Conservation (phyloP, 148 eudicot species). For the Persicaria tinctoria region DNA sequence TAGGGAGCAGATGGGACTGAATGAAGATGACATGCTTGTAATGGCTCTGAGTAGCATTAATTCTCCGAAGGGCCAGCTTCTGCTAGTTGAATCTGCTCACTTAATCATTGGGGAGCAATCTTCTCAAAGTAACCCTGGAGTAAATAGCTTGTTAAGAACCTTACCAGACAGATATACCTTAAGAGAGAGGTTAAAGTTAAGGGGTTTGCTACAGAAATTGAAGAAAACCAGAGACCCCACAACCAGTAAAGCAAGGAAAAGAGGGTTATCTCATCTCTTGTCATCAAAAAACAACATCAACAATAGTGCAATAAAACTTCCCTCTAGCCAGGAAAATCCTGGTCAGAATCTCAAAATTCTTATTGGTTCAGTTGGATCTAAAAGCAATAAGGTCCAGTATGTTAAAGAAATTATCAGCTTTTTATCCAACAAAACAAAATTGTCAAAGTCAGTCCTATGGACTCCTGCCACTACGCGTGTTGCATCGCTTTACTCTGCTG, state of each 20-base stretch:
- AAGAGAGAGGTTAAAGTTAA: conserved; percentile 33
- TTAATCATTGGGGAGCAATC: conserved; percentile 33
- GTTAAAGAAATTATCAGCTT: conserved; percentile 66
- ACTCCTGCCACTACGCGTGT: conserved; percentile 87
- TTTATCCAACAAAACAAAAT: conserved; percentile 46
- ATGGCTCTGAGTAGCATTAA: conserved; percentile 85
- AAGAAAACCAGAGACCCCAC: conserved; percentile 13
- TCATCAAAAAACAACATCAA: neutral
- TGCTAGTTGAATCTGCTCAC: conserved; percentile 81
- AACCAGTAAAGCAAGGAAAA: neutral
- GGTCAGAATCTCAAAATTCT: conserved; percentile 58
- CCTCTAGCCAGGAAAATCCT: conserved; percentile 24
- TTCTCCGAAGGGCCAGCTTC: conserved; percentile 87
- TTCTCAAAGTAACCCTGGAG: conserved; percentile 23
- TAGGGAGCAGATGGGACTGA: conserved; percentile 84
- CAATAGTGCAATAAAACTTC: neutral
- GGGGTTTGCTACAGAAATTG: conserved; percentile 31
- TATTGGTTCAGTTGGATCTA: conserved; percentile 95
- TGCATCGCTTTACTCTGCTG: conserved; percentile 92
- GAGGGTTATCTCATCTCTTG: neutral
- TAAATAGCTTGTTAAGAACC: conserved; percentile 13
- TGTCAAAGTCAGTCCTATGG: conserved; percentile 79
- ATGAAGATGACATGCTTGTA: conserved; percentile 78
- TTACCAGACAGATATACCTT: conserved; percentile 21
- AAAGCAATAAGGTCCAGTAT: conserved; percentile 80